These are phyloP conservation scores for Juglanconis oblonga DNA, from an alignment of 2,329 filamentous ascomycete species.

Conservation along the genomic window DNA sequence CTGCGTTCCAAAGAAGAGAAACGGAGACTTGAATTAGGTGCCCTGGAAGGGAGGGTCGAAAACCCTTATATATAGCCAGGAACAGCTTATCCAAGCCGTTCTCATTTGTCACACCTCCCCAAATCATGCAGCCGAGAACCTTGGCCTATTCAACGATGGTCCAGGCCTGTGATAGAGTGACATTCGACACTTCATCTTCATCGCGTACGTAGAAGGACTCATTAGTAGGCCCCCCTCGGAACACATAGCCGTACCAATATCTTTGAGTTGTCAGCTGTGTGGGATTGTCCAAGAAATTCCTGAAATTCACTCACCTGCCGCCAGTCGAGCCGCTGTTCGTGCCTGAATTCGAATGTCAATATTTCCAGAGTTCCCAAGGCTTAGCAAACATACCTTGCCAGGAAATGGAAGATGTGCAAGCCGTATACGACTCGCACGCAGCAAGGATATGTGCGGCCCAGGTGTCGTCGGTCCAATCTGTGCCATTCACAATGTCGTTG, in stretches of 20 bases:
- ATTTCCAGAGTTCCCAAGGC: background rate
- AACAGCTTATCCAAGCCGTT: background rate
- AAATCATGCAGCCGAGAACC: background rate
- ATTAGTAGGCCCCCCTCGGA: constrained; percentile 10
- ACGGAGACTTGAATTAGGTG: too few relatives aligned
- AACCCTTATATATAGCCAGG: background rate
- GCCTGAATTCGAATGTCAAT: background rate
- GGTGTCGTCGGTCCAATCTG: constrained; percentile 5
- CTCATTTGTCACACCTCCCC: too few relatives aligned
- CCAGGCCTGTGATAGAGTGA: constrained; percentile 6
- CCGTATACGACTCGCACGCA: constrained; percentile 6
- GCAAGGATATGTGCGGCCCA: constrained; percentile 12
- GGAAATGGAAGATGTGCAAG: constrained; percentile 12
- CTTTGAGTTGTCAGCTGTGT: background rate
- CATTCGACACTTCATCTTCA: background rate
- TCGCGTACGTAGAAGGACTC: constrained; percentile 13
- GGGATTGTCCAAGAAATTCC: background rate
- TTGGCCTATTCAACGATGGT: constrained; percentile 5
- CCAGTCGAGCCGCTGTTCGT: constrained; percentile 14
- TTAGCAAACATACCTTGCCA: constrained; percentile 9
- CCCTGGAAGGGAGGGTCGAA: too few relatives aligned
- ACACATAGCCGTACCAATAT: constrained; percentile 17
- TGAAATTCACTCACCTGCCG: background rate
- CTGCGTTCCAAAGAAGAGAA: too few relatives aligned
- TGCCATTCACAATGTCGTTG: background rate